phyloP scores from a whole-genome alignment of 805 yeast genomes.

The Ogataea pignaliae region DNA sequence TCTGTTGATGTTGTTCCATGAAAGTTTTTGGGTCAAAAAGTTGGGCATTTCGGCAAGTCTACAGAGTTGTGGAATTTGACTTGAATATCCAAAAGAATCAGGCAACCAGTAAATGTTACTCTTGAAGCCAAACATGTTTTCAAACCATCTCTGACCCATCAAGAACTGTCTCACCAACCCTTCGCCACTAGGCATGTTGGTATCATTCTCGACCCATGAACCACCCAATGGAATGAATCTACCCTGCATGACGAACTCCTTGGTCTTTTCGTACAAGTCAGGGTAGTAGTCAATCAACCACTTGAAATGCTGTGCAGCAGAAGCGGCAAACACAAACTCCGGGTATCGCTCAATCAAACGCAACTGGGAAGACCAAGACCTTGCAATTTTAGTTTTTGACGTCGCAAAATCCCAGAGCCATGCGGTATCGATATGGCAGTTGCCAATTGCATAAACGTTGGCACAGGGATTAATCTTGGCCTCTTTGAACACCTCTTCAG shows the following conservation, averaged over 20 bases:
- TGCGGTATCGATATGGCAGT: conserved; percentile 97
- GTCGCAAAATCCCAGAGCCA: conserved; percentile 99
- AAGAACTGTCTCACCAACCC: conserved; percentile 83
- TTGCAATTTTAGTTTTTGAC: conserved; percentile 83
- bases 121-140: conserved; percentile 70
- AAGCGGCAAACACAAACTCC: conserved; percentile 89
- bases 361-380: conserved; percentile 94
- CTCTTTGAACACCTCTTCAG: conserved; percentile 57
- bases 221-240: conserved; percentile 93
- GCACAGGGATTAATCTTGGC: conserved; percentile 32
- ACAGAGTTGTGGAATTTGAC: conserved; percentile 92
- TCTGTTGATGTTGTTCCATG: conserved; percentile 92
- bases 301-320: conserved; percentile 93
- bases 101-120: conserved; percentile 90
- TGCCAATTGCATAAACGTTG: conserved; percentile 82
- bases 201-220: conserved; percentile 96
- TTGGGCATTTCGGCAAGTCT: conserved; percentile 79
- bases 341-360: conserved; percentile 83
- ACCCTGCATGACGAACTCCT: conserved; percentile 62
- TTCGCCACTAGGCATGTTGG: conserved; percentile 94
- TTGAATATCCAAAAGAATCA: conserved; percentile 94
- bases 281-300: conserved; percentile 92
- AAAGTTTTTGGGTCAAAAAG: conserved; percentile 87
- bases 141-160: conserved; percentile 83
- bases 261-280: conserved; percentile 58